Conservation (phyloP, 345 rosid species). For the Camelina hispida region DNA sequence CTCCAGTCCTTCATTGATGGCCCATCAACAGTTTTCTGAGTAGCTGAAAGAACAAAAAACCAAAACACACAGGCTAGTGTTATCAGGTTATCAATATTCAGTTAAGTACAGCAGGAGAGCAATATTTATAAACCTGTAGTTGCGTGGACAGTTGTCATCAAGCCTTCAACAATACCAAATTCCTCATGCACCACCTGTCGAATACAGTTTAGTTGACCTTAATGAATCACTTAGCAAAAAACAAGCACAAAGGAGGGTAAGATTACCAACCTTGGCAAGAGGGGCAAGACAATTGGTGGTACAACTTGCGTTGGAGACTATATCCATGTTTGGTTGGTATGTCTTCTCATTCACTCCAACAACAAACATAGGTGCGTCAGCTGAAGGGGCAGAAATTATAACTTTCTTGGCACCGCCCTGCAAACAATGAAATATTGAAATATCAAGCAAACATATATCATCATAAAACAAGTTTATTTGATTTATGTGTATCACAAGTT, state of each 20-base stretch:
- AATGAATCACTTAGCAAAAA: conserved; percentile 5
- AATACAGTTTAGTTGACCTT: conserved; percentile 8
- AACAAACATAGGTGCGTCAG: conserved; percentile 99
- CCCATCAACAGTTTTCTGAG: conserved; percentile 98
- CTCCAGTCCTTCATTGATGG: conserved; percentile 99
- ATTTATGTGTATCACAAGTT: conserved; percentile 1
- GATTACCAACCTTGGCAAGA: conserved; percentile 85
- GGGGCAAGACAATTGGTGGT: conserved; percentile 99
- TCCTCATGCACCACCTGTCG: conserved; percentile 95
- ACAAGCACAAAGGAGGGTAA: background rate
- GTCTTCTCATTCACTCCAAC: conserved; percentile 93
- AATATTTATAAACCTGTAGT: conserved; percentile 72
- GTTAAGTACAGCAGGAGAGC: conserved; percentile 16
- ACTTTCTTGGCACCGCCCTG: conserved; percentile 99
- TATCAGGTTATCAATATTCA: conserved; percentile 12
- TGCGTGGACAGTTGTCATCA: conserved; percentile 99
- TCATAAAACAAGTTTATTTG: background rate
- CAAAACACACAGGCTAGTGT: conserved; percentile 18
- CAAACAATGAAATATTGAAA: conserved; percentile 29
- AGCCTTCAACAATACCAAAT: conserved; percentile 93
- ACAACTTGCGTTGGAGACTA: conserved; percentile 99
- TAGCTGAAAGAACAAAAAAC: conserved; percentile 59
- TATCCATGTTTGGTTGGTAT: conserved; percentile 85
- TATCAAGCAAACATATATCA: conserved; percentile 14
- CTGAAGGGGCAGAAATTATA: conserved; percentile 97